Percentiles rank a stretch among this genome's conserved stretches.
phyloP scores from a whole-genome alignment of 345 rosid species.

The Syzygium jambos region DNA sequence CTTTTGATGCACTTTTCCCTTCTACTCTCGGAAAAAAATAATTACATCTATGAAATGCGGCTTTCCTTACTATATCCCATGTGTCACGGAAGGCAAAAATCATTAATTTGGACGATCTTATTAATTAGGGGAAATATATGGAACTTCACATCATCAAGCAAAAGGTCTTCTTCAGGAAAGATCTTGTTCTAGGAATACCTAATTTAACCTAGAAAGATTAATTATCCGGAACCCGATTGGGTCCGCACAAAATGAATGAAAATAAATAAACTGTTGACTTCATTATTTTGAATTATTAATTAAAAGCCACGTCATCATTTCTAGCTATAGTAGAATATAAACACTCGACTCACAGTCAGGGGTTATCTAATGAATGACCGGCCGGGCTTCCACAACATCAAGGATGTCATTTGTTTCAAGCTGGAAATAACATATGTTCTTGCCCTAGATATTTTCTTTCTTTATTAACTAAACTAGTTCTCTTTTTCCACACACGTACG shows the following conservation, averaged over 20 bases:
- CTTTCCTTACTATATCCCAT: neutral
- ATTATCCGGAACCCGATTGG: neutral
- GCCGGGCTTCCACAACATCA: too few relatives aligned
- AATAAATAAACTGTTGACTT: neutral
- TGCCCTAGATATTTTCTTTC: too few relatives aligned
- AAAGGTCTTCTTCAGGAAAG: neutral
- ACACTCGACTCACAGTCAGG: neutral
- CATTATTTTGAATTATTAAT: neutral
- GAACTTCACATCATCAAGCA: neutral
- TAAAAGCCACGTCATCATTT: neutral
- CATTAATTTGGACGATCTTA: neutral
- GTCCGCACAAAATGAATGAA: neutral
- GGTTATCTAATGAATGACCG: too few relatives aligned
- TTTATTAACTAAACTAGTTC: too few relatives aligned
- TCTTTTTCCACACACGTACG: too few relatives aligned
- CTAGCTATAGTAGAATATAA: neutral
- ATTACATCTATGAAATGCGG: neutral
- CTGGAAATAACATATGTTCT: too few relatives aligned
- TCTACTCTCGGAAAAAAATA: rapidly evolving
- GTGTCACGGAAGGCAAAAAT: neutral
- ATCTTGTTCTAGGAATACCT: neutral
- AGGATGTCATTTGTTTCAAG: too few relatives aligned
- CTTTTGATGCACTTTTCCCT: neutral
- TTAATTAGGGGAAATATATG: neutral
- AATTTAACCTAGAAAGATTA: neutral